Percentiles rank a stretch among this genome's conserved stretches.
These are phyloP conservation scores for Penicillium sp. DNA, from an alignment of 2,329 filamentous ascomycete genomes.

Conservation along the genomic window DNA sequence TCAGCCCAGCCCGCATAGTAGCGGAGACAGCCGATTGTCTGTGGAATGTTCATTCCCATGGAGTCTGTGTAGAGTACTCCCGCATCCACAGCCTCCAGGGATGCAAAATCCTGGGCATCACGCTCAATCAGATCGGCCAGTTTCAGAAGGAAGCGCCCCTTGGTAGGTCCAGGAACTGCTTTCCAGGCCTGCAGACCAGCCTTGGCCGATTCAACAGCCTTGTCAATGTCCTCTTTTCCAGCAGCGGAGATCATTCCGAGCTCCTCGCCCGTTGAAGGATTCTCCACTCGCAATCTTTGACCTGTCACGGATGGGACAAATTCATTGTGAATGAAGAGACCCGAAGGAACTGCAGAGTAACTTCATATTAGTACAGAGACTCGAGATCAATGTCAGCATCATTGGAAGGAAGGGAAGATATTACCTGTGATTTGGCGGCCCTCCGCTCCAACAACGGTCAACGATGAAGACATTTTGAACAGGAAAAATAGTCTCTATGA, in stretches of 20 bases:
- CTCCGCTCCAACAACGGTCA: conserved; percentile 23
- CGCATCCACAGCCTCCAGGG: conserved; percentile 33
- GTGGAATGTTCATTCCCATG: conserved; percentile 30
- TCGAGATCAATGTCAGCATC: too few species aligned
- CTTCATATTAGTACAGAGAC: not conserved
- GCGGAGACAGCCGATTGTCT: conserved; percentile 28
- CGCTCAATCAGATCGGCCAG: conserved; percentile 35
- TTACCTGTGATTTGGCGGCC: conserved; percentile 24
- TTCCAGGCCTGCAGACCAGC: conserved; percentile 31
- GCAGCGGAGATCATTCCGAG: conserved; percentile 33
- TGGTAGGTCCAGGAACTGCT: conserved; percentile 23
- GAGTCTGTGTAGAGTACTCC: conserved; percentile 32
- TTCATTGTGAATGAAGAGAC: conserved; percentile 36
- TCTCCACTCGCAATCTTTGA: conserved; percentile 28
- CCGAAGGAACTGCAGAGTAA: conserved; percentile 27
- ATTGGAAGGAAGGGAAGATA: not conserved
- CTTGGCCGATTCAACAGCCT: conserved; percentile 28
- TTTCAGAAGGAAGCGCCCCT: conserved; percentile 27
- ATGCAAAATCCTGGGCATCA: conserved; percentile 32
- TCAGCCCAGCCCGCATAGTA: conserved; percentile 39
- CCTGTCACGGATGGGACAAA: conserved; percentile 28
- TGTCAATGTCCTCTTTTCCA: conserved; percentile 30
- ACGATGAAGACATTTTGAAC: conserved; percentile 10
- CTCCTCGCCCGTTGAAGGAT: conserved; percentile 29
- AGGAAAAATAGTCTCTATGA: not conserved